Evolutionary conservation across 1,284 basidiomycete genomes (phyloP).

Genomic region (Neotropicomus parvogracilis): DNA sequence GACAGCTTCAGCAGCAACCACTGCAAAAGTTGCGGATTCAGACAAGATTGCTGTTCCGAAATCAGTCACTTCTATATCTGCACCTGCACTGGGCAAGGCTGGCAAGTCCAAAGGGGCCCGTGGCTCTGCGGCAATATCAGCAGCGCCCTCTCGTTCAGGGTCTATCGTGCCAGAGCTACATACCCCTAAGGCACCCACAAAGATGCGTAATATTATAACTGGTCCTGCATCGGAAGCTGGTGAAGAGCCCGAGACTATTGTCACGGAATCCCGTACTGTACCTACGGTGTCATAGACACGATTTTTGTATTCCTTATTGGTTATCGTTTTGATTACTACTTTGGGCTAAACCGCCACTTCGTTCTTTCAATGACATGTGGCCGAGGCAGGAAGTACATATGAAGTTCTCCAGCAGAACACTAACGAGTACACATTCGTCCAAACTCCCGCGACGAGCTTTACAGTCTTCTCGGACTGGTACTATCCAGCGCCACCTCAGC

Average conservation of each 20-base stretch:
- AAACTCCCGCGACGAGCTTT: background rate
- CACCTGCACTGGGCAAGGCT: conserved; percentile 36
- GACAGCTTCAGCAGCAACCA: conserved; percentile 28
- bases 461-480: background rate
- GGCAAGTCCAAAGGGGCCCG: conserved; percentile 41
- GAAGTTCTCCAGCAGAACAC: background rate
- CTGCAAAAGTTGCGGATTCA: conserved; percentile 30
- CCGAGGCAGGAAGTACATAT: background rate
- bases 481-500: background rate
- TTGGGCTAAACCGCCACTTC: too few relatives aligned
- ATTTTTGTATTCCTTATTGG: conserved; percentile 6
- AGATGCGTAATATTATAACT: conserved; percentile 53
- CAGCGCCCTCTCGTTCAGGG: conserved; percentile 51
- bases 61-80: conserved; percentile 39
- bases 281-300: conserved; percentile 21
- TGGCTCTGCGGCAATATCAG: conserved; percentile 39
- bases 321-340: too few relatives aligned
- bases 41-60: conserved; percentile 34
- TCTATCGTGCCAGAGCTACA: conserved; percentile 46
- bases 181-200: conserved; percentile 47
- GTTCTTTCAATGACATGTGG: too few relatives aligned
- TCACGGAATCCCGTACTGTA: conserved; percentile 18
- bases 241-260: conserved; percentile 37
- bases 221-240: conserved; percentile 45
- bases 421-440: background rate